phyloP scores from a whole-genome alignment of 495 filamentous ascomycete genomes.

The Cetradonia linearis region DNA sequence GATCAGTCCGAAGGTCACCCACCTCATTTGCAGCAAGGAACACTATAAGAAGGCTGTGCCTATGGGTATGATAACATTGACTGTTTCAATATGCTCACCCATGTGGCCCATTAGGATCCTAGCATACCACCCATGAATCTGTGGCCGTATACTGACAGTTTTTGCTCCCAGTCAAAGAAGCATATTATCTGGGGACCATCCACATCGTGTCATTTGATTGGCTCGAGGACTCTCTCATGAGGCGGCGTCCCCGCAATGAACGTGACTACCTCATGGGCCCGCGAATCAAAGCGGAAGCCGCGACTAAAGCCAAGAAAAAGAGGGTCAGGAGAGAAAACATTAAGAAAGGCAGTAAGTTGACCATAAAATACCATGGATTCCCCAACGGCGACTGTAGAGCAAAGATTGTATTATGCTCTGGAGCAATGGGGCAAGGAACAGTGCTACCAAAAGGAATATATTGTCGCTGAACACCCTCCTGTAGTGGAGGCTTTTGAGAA shows the following conservation, averaged over 20 bases:
- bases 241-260: conserved; percentile 32
- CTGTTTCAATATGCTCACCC: not conserved
- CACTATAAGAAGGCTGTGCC: conserved; percentile 37
- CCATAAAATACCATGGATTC: not conserved
- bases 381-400: not conserved
- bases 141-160: not conserved
- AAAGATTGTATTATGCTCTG: not conserved
- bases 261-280: conserved; percentile 37
- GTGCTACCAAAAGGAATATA: not conserved
- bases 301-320: conserved; percentile 24
- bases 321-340: conserved; percentile 23
- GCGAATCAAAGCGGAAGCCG: conserved; percentile 27
- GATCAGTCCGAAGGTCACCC: conserved; percentile 41
- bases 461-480: not conserved
- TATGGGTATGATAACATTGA: conserved; percentile 33
- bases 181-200: conserved; percentile 30
- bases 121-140: not conserved
- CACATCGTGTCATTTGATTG: conserved; percentile 53
- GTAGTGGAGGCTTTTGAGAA: conserved; percentile 22
- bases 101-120: not conserved
- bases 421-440: not conserved
- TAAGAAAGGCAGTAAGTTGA: conserved; percentile 29
- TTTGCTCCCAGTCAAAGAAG: conserved; percentile 34
- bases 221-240: conserved; percentile 45
- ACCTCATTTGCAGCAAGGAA: conserved; percentile 47